Percentiles rank a stretch among this genome's conserved stretches.
Conservation (phyloP, 306 rosid genomes). For the Canavalia gladiata region DNA sequence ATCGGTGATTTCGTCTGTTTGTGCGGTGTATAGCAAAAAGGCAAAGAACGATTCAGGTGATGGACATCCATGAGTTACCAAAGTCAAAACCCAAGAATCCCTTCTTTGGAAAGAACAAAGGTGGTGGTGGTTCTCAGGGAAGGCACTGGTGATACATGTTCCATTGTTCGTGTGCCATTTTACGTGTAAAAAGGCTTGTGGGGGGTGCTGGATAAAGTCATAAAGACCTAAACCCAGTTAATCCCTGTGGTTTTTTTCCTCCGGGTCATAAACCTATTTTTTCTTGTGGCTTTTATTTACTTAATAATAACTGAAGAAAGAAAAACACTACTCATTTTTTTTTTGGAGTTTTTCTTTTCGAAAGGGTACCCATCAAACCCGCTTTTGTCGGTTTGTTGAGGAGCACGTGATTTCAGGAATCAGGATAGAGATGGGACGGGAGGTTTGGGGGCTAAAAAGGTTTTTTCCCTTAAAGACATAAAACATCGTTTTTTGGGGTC, state of each 20-base stretch:
- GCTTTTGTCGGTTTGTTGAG: constrained; percentile 38
- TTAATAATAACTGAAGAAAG: constrained; percentile 50
- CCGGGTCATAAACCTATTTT: constrained; percentile 39
- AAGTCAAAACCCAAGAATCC: constrained; percentile 82
- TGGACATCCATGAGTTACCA: constrained; percentile 97
- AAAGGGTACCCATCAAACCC: constrained; percentile 20
- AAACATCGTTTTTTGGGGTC: not conserved
- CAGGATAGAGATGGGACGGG: constrained; percentile 21
- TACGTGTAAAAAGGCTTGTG: constrained; percentile 48
- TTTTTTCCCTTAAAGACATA: not conserved
- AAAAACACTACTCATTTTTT: constrained; percentile 32
- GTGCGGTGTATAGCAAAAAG: constrained; percentile 79
- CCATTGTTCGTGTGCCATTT: constrained; percentile 34
- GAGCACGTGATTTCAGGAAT: constrained; percentile 44
- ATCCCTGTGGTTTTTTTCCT: constrained; percentile 40
- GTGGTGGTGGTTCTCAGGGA: constrained; percentile 82
- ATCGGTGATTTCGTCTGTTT: constrained; percentile 43
- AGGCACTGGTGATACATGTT: constrained; percentile 82
- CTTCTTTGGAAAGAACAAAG: constrained; percentile 88
- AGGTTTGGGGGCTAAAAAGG: not conserved
- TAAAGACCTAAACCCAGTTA: constrained; percentile 41
- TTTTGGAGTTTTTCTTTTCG: not conserved
- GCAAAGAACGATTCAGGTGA: constrained; percentile 99
- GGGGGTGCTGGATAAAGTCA: constrained; percentile 28
- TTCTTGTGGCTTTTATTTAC: constrained; percentile 49